These are phyloP conservation scores for Iodosphaeria phyllophila DNA, from an alignment of 2,329 filamentous ascomycete genomes.

Conservation along the genomic window DNA sequence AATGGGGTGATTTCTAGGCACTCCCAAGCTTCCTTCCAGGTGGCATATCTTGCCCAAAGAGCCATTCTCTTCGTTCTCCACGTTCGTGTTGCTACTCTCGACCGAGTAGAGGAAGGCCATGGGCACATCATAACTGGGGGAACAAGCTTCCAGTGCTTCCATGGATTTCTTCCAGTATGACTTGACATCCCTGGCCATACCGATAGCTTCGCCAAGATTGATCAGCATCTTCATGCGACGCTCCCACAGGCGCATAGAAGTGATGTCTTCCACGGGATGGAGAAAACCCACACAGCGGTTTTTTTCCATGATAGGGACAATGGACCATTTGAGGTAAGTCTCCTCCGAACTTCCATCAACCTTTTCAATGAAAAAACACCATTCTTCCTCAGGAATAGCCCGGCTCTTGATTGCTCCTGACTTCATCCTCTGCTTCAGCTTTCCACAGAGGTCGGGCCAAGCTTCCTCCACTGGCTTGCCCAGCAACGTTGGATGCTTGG, in stretches of 20 bases:
- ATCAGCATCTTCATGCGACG: constrained; percentile 18
- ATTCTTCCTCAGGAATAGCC: constrained; percentile 8
- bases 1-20: constrained; percentile 15
- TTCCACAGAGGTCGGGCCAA: constrained; percentile 17
- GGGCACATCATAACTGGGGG: no score
- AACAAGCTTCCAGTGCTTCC: no score
- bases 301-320: constrained; percentile 19
- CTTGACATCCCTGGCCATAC: constrained; percentile 10
- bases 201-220: constrained; percentile 15
- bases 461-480: constrained; percentile 18
- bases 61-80: no score
- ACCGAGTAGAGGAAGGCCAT: constrained; percentile 15
- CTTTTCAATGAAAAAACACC: constrained; percentile 13
- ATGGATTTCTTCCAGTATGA: constrained; percentile 16
- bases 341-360: constrained; percentile 18
- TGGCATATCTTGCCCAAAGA: constrained; percentile 17
- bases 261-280: constrained; percentile 18
- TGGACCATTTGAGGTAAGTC: constrained; percentile 23
- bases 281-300: no score
- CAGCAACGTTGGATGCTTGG: constrained; percentile 16
- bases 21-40: constrained; percentile 16
- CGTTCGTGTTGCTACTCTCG: no score
- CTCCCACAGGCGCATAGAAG: no score
- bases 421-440: constrained; percentile 12
- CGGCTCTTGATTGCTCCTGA: constrained; percentile 9